These are phyloP conservation scores for Oleoguttula mirabilis DNA, from an alignment of 495 filamentous ascomycete genomes.

Conservation along the genomic window DNA sequence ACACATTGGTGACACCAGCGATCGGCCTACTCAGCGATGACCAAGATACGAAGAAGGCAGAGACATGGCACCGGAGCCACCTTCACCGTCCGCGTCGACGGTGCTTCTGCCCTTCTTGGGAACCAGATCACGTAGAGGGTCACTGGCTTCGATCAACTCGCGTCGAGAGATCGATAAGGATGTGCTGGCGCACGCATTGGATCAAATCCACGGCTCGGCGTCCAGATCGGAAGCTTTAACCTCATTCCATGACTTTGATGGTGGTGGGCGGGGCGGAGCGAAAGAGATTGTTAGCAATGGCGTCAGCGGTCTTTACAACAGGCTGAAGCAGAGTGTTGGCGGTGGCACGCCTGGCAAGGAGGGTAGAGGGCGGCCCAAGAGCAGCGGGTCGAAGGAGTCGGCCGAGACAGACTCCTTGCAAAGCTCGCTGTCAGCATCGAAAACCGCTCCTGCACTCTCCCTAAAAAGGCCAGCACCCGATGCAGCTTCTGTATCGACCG, in stretches of 20 bases:
- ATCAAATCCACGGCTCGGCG: conserved; percentile 72
- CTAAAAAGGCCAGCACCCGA: conserved; percentile 4
- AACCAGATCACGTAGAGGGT: conserved; percentile 45
- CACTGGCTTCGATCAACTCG: conserved; percentile 50
- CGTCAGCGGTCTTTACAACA: conserved; percentile 72
- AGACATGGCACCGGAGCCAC: conserved; percentile 18
- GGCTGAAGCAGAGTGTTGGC: conserved; percentile 34
- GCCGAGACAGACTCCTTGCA: conserved; percentile 16
- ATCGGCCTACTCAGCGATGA: too few species aligned
- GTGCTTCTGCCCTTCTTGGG: conserved; percentile 20
- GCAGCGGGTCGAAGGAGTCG: conserved; percentile 7
- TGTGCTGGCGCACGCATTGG: conserved; percentile 58
- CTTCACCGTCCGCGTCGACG: conserved; percentile 21
- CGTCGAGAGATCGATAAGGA: conserved; percentile 52
- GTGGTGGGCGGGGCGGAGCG: conserved; percentile 10
- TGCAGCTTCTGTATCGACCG: conserved; percentile 4
- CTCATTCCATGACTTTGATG: conserved; percentile 74
- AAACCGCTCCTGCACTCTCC: not conserved
- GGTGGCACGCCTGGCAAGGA: conserved; percentile 11
- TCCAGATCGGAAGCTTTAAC: conserved; percentile 69
- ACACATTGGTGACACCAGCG: too few species aligned
- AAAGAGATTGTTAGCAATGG: conserved; percentile 34
- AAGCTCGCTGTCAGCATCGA: conserved; percentile 4
- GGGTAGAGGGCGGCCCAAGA: conserved; percentile 7
- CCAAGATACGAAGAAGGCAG: too few species aligned